Percentiles rank a stretch among this genome's conserved stretches.
Conservation (phyloP, 2,329 filamentous ascomycete species). For the Pyrenophora graminea region DNA sequence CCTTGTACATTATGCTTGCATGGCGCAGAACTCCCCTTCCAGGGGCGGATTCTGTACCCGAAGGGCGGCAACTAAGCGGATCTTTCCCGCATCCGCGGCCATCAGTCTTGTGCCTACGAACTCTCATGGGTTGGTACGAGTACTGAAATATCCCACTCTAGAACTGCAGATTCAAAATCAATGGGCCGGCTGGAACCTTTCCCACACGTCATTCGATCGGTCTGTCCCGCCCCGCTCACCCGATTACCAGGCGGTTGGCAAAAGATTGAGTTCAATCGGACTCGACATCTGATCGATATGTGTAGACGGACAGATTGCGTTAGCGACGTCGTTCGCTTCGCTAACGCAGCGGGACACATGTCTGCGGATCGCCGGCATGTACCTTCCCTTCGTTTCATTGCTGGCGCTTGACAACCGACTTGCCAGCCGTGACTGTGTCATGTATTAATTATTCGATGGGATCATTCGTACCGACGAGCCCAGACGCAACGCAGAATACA, state of each 20-base stretch:
- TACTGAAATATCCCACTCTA: not conserved
- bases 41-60: too few species aligned
- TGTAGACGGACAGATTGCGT: not conserved
- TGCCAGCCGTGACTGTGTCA: not conserved
- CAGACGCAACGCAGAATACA: not conserved
- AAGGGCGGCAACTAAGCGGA: too few species aligned
- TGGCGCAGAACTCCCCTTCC: too few species aligned
- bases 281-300: conserved; percentile 2
- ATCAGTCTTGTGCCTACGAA: too few species aligned
- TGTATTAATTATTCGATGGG: not conserved
- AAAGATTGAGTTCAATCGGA: conserved; percentile 2
- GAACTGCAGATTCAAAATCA: not conserved
- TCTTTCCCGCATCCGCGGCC: not conserved
- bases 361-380: conserved; percentile 1
- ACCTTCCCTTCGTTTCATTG: conserved; percentile 1
- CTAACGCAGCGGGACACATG: not conserved
- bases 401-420: not conserved
- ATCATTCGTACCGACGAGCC: not conserved
- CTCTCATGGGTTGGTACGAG: too few species aligned
- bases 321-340: not conserved
- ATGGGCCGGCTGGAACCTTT: not conserved
- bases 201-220: not conserved
- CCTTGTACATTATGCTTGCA: too few species aligned
- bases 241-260: conserved; percentile 8
- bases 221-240: not conserved